Conservation (phyloP, 2,329 filamentous ascomycete genomes). For the Esteya vermicola region DNA sequence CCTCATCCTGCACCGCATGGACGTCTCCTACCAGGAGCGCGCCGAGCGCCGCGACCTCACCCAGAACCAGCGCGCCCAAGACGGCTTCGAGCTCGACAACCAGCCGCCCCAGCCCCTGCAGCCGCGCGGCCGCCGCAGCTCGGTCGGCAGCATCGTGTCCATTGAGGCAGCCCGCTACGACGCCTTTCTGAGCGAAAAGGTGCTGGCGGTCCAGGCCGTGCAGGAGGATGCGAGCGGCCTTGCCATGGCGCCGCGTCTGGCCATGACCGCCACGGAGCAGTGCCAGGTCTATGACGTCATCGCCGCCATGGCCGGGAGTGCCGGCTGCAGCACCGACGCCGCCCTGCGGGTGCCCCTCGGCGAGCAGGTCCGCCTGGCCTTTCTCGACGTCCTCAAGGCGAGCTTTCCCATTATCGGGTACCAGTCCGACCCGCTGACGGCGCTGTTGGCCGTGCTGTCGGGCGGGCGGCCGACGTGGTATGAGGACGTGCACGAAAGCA, state of each 20-base stretch:
- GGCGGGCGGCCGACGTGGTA: slow-evolving; percentile 38
- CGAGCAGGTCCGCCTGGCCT: slow-evolving; percentile 46
- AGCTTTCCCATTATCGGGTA: slow-evolving; percentile 57
- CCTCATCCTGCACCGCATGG: slow-evolving; percentile 57
- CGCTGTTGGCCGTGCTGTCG: slow-evolving; percentile 50
- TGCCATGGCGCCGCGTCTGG: slow-evolving; percentile 36
- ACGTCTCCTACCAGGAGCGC: slow-evolving; percentile 45
- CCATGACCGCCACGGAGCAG: slow-evolving; percentile 31
- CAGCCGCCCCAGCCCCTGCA: slow-evolving; percentile 11
- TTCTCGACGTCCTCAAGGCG: slow-evolving; percentile 58
- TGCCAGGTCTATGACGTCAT: slow-evolving; percentile 41
- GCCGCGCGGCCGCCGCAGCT: slow-evolving; percentile 36
- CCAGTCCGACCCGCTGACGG: slow-evolving; percentile 53
- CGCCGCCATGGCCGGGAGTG: slow-evolving; percentile 30
- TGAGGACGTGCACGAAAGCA: slow-evolving; percentile 27
- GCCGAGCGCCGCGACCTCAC: slow-evolving; percentile 45
- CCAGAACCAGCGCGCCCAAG: slow-evolving; percentile 43
- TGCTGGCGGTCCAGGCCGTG: slow-evolving; percentile 24
- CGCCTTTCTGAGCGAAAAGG: slow-evolving; percentile 36
- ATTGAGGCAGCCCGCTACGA: slow-evolving; percentile 47
- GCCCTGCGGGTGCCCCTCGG: slow-evolving; percentile 41
- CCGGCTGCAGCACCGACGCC: slow-evolving; percentile 29
- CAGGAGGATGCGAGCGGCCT: no score
- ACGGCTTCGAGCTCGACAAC: slow-evolving; percentile 37
- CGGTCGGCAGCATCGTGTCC: slow-evolving; percentile 46